Evolutionary conservation across 139 green algal genomes (phyloP).

Genomic region (Zygnema cylindricum): DNA sequence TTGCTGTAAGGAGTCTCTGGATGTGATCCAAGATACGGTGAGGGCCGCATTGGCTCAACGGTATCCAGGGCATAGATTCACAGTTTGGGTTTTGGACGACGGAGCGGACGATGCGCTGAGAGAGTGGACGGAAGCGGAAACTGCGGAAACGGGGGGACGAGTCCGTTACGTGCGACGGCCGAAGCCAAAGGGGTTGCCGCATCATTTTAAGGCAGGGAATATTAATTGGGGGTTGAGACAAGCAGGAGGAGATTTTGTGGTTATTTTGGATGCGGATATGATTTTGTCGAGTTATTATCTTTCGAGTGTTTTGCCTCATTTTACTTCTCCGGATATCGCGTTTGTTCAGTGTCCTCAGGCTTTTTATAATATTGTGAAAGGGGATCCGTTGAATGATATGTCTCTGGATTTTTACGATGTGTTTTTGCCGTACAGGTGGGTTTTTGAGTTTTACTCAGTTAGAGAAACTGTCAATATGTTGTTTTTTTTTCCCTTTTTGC

Average conservation of each 20-base stretch:
- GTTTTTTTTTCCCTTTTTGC: too few species aligned
- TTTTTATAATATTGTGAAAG: constrained; percentile 58
- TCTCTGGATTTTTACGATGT: constrained; percentile 60
- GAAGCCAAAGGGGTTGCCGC: constrained; percentile 57
- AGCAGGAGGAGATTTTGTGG: constrained; percentile 46
- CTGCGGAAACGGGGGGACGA: constrained; percentile 6
- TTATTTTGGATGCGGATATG: constrained; percentile 56
- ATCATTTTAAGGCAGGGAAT: constrained; percentile 60
- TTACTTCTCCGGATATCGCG: constrained; percentile 37
- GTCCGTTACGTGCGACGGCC: constrained; percentile 42
- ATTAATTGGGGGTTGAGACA: constrained; percentile 49
- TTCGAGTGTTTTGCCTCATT: constrained; percentile 43
- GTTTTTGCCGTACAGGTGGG: constrained; percentile 48
- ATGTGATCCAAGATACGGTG: constrained; percentile 56
- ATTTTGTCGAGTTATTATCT: constrained; percentile 48
- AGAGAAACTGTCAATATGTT: too few species aligned
- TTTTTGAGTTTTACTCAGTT: too few species aligned
- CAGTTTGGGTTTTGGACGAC: constrained; percentile 54
- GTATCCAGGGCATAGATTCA: constrained; percentile 42
- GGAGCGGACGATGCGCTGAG: constrained; percentile 51
- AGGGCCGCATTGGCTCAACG: constrained; percentile 31
- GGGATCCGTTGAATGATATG: constrained; percentile 47
- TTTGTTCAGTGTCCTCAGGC: constrained; percentile 58
- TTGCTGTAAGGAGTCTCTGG: constrained; percentile 54
- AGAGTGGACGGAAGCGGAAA: constrained; percentile 39